Percentiles rank a stretch among this genome's conserved stretches.
Conservation (phyloP, 768 basidiomycete species). For the Hygrophorus pudorinus region DNA sequence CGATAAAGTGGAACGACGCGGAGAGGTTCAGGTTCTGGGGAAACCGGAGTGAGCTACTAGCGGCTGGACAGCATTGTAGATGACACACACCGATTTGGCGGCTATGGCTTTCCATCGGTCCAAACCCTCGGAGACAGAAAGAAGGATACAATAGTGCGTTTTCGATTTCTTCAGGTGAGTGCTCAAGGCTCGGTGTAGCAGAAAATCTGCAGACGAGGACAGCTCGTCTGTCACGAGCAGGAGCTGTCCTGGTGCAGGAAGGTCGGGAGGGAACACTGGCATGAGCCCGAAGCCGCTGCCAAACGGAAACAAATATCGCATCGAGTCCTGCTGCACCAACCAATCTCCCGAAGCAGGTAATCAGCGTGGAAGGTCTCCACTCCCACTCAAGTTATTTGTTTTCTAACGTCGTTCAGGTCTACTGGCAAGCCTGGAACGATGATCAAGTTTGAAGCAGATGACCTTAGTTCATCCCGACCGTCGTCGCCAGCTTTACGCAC, state of each 20-base stretch:
- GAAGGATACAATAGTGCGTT: conserved; percentile 30
- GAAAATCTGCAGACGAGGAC: conserved; percentile 61
- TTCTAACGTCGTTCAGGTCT: conserved; percentile 1
- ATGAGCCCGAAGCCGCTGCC: not conserved
- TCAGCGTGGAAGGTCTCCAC: conserved; percentile 63
- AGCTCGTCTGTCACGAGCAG: conserved; percentile 65
- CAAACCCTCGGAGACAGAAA: conserved; percentile 49
- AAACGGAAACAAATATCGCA: too few species aligned
- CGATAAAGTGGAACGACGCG: conserved; percentile 42
- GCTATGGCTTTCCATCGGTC: conserved; percentile 55
- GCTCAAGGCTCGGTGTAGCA: conserved; percentile 47
- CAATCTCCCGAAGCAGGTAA: conserved; percentile 26
- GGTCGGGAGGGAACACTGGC: conserved; percentile 42
- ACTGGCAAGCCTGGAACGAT: conserved; percentile 5
- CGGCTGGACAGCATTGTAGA: not conserved
- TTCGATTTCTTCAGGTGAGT: conserved; percentile 40
- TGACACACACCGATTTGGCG: conserved; percentile 46
- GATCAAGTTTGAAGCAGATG: conserved; percentile 22
- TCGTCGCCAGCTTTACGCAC: conserved; percentile 34
- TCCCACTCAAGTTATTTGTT: conserved; percentile 66
- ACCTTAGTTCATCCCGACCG: conserved; percentile 19
- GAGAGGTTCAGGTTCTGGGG: conserved; percentile 31
- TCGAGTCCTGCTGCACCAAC: conserved; percentile 4
- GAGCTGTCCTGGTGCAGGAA: conserved; percentile 39
- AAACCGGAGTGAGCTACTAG: not conserved